Evolutionary conservation across 2,329 filamentous ascomycete species (phyloP), one percentile per base, ranked within the genome.

Genomic region (Rhynchosporium secalis): DNA sequence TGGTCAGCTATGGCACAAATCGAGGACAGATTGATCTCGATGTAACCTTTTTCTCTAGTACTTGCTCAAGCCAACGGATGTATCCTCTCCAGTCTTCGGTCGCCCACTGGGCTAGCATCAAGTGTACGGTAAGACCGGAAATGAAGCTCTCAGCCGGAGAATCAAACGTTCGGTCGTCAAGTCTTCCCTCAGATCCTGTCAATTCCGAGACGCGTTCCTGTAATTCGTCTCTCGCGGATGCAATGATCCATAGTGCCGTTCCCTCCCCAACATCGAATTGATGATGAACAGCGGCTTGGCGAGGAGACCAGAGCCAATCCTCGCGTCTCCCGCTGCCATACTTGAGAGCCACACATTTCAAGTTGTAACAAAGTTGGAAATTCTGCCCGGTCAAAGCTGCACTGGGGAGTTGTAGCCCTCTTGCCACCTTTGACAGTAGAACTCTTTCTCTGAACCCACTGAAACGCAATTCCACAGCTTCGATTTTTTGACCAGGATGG

Each of bases 211-310:
- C 20, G 20, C 20, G 20, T 20, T 20, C 20, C 20, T 20, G 20
- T 20, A 20, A 20, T 20, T 20, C 20, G 20, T 20, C 20, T 20
- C 20, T 20, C 20, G 20, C 20, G 20, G 20, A 20, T 20, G 20
- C 20, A 20, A 78, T 67, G 5, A 81, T 73, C 79, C 79, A 81
- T 2, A 79, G 56, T 0, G 75, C 69, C 1, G 70, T 76, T 0
- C 76, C 71, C 3, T 52, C 54, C 8, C 60, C 61, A 4, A 71
- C 41, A 61, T 72, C 70, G 57, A 72, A 68, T 38, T 70, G 68
- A 52, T 72, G 71, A 55, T 72, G 65, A 15, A 72, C 33, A 10
- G 70, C 68, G n/a, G 64, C 64, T 48, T 72, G 67, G 0, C 70
- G 65, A 43, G 65, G 69, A 29, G 67, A 67, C 70, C 70, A 72